phyloP scores from a whole-genome alignment of 1,284 basidiomycete genomes.

The Singerocomus inundabilis region DNA sequence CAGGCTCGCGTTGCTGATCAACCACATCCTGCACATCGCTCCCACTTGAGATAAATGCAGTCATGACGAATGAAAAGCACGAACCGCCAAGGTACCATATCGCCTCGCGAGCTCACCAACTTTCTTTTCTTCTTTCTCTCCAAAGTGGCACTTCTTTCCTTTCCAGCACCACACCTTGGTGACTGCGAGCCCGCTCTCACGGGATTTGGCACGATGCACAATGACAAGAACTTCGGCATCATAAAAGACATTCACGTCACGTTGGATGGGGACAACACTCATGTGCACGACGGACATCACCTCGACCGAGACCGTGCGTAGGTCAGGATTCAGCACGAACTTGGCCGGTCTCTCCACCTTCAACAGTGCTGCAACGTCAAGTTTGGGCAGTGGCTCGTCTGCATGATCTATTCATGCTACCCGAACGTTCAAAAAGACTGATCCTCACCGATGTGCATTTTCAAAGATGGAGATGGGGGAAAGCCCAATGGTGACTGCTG shows the following conservation, averaged over 20 bases:
- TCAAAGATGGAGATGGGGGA: slow-evolving; percentile 4
- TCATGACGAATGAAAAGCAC: slow-evolving; percentile 2
- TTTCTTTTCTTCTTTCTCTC: slow-evolving; percentile 62
- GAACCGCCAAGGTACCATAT: slow-evolving; percentile 62
- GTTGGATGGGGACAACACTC: slow-evolving; percentile 43
- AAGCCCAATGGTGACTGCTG: neutral
- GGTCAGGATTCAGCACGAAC: slow-evolving; percentile 38
- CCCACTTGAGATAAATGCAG: neutral
- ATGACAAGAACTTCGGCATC: slow-evolving; percentile 68
- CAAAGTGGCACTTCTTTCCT: slow-evolving; percentile 50
- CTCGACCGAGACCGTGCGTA: slow-evolving; percentile 67
- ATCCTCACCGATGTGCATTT: slow-evolving; percentile 34
- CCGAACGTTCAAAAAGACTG: neutral
- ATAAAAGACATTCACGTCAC: slow-evolving; percentile 57
- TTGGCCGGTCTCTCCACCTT: slow-evolving; percentile 21
- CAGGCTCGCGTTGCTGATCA: slow-evolving; percentile 60
- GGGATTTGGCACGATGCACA: slow-evolving; percentile 65
- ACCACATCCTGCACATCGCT: slow-evolving; percentile 42
- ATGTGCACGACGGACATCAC: slow-evolving; percentile 57
- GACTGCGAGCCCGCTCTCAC: slow-evolving; percentile 58
- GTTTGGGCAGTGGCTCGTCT: slow-evolving; percentile 47
- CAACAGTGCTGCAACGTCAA: slow-evolving; percentile 51
- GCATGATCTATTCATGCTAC: slow-evolving; percentile 34
- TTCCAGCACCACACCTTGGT: slow-evolving; percentile 75
- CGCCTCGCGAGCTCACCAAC: slow-evolving; percentile 66